phyloP scores from a whole-genome alignment of 768 basidiomycete species.

The Auriscalpium vulgare region DNA sequence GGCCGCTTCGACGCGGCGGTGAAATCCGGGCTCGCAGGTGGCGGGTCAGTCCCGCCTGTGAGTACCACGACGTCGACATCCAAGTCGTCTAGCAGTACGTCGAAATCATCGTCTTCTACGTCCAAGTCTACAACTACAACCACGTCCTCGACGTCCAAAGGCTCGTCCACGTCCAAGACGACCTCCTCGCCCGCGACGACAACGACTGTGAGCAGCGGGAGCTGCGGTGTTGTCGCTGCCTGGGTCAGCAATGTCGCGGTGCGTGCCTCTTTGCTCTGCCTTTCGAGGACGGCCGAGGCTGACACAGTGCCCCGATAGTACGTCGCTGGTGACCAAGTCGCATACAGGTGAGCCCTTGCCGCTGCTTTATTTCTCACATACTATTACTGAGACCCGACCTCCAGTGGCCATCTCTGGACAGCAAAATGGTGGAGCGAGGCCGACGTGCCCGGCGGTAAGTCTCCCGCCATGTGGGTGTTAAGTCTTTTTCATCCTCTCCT shows the following conservation, averaged over 20 bases:
- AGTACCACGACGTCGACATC: constrained; percentile 18
- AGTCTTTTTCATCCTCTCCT: background rate
- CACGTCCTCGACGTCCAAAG: constrained; percentile 11
- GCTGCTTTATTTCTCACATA: too few relatives aligned
- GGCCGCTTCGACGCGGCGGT: constrained; percentile 32
- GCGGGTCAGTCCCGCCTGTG: constrained; percentile 9
- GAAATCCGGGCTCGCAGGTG: constrained; percentile 31
- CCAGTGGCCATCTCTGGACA: constrained; percentile 41
- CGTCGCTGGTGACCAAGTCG: constrained; percentile 30
- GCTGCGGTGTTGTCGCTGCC: constrained; percentile 34
- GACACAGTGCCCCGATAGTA: constrained; percentile 28
- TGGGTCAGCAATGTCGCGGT: constrained; percentile 34
- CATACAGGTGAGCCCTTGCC: constrained; percentile 28
- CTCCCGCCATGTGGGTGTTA: background rate
- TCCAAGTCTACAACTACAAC: constrained; percentile 14
- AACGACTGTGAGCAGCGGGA: constrained; percentile 21
- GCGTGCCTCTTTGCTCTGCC: constrained; percentile 12
- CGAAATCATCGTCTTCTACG: constrained; percentile 15
- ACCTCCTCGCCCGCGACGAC: constrained; percentile 20
- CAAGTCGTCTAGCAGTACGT: constrained; percentile 10
- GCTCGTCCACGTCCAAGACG: constrained; percentile 17
- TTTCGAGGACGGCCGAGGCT: background rate
- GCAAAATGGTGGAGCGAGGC: constrained; percentile 41
- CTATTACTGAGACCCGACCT: too few relatives aligned
- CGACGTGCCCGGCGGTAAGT: constrained; percentile 28